Evolutionary conservation across 73 alveolate species (phyloP).

Genomic region (Blepharisma stoltei): DNA sequence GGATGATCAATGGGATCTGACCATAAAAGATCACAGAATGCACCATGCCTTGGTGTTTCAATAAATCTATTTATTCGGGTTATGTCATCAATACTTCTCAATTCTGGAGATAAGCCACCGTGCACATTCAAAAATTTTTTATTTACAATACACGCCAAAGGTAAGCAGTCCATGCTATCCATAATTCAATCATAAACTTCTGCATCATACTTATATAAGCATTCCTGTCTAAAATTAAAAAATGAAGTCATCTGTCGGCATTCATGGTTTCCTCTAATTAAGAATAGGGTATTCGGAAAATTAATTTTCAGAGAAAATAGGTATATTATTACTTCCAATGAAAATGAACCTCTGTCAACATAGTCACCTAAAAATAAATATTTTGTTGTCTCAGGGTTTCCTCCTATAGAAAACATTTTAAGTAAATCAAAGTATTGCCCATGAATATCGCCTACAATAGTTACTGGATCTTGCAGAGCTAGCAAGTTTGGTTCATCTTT

Average conservation of each 20-base stretch:
- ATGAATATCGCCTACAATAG: slow-evolving; percentile 95
- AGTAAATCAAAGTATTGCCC: slow-evolving; percentile 94
- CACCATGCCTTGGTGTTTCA: slow-evolving; percentile 90
- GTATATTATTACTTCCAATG: slow-evolving; percentile 87
- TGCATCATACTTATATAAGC: slow-evolving; percentile 80
- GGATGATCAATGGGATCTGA: slow-evolving; percentile 89
- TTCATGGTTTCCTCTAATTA: slow-evolving; percentile 98
- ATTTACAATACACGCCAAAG: slow-evolving; percentile 88
- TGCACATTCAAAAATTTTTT: slow-evolving; percentile 86
- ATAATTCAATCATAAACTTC: slow-evolving; percentile 76
- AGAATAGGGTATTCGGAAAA: slow-evolving; percentile 84
- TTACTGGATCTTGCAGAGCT: slow-evolving; percentile 68
- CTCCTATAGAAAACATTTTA: slow-evolving; percentile 83
- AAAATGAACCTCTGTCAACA: slow-evolving; percentile 96
- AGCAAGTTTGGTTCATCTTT: slow-evolving; percentile 50
- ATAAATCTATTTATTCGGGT: slow-evolving; percentile 77
- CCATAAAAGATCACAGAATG: slow-evolving; percentile 83
- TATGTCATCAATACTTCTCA: slow-evolving; percentile 83
- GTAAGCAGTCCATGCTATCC: slow-evolving; percentile 78
- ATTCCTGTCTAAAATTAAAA: slow-evolving; percentile 95
- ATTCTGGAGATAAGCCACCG: slow-evolving; percentile 96
- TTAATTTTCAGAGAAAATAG: slow-evolving; percentile 87
- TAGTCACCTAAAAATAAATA: slow-evolving; percentile 96
- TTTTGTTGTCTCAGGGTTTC: slow-evolving; percentile 76
- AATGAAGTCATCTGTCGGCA: slow-evolving; percentile 74